A percentile compares a stretch with the other conserved stretches of the same genome.
Conservation (phyloP, 2,329 filamentous ascomycete genomes). For the Coniosporium tulheliwenetii region DNA sequence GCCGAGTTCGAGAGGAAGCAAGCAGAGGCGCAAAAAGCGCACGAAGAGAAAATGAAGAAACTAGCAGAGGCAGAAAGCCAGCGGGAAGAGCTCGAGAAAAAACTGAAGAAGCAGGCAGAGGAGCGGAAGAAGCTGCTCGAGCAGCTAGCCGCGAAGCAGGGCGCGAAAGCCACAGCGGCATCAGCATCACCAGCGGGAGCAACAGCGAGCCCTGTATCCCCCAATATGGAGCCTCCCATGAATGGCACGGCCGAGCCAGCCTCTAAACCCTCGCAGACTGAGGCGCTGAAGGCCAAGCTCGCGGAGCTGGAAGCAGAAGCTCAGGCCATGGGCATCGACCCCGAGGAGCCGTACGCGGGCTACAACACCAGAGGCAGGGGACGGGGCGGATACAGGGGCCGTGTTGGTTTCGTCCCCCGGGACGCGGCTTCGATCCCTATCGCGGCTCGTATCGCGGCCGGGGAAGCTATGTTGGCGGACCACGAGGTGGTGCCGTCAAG, state of each 20-base stretch:
- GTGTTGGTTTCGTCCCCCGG: constrained; percentile 22
- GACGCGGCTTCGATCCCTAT: constrained; percentile 24
- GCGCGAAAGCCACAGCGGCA: constrained; percentile 15
- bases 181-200: constrained; percentile 6
- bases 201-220: constrained; percentile 4
- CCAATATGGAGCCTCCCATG: constrained; percentile 2
- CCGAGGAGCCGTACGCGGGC: constrained; percentile 26
- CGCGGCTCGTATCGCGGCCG: constrained; percentile 28
- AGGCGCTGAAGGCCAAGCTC: constrained; percentile 53
- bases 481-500: constrained; percentile 35
- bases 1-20: constrained; percentile 56
- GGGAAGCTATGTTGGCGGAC: constrained; percentile 29
- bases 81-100: constrained; percentile 48
- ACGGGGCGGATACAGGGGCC: constrained; percentile 22
- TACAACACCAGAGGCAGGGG: constrained; percentile 19
- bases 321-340: constrained; percentile 51
- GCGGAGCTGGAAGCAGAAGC: constrained; percentile 62
- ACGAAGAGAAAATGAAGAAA: constrained; percentile 50
- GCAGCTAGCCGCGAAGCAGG: constrained; percentile 41
- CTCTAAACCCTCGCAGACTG: constrained; percentile 35
- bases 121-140: constrained; percentile 48
- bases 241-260: constrained; percentile 10
- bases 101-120: constrained; percentile 46
- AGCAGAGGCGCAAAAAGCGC: constrained; percentile 52
- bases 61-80: constrained; percentile 47